Conservation (phyloP, 139 green algal genomes). For the Nannochloris sp. region DNA sequence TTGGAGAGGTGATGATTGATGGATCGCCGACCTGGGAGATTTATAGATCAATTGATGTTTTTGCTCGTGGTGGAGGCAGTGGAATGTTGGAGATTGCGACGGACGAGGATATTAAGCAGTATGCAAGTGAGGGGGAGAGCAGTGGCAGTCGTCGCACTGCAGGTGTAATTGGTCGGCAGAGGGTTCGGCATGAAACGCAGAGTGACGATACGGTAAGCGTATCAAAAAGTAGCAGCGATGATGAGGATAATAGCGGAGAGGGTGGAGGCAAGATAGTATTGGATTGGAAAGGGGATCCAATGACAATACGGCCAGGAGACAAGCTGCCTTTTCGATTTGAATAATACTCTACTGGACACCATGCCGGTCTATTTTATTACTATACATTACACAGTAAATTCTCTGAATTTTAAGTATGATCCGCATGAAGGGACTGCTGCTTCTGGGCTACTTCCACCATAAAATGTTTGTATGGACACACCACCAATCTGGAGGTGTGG, state of each 20-base stretch:
- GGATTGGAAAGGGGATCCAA: conserved; percentile 69
- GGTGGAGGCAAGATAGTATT: conserved; percentile 30
- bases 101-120: conserved; percentile 9
- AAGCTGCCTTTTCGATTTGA: conserved; percentile 52
- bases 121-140: conserved; percentile 11
- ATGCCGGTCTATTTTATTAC: background rate
- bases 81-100: conserved; percentile 3
- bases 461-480: background rate
- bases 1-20: conserved; percentile 50
- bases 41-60: conserved; percentile 16
- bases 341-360: background rate
- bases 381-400: background rate
- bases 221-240: conserved; percentile 9
- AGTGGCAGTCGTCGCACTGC: background rate
- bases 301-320: conserved; percentile 62
- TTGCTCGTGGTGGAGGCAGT: background rate
- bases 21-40: conserved; percentile 56
- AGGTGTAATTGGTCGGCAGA: too few relatives aligned
- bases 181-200: too few relatives aligned
- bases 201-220: too few relatives aligned
- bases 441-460: background rate
- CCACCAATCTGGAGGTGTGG: background rate
- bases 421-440: background rate
- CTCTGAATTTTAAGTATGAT: too few relatives aligned
- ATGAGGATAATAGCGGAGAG: background rate